phyloP scores from a whole-genome alignment of 2,329 filamentous ascomycete species.

The Cadophora sp. region DNA sequence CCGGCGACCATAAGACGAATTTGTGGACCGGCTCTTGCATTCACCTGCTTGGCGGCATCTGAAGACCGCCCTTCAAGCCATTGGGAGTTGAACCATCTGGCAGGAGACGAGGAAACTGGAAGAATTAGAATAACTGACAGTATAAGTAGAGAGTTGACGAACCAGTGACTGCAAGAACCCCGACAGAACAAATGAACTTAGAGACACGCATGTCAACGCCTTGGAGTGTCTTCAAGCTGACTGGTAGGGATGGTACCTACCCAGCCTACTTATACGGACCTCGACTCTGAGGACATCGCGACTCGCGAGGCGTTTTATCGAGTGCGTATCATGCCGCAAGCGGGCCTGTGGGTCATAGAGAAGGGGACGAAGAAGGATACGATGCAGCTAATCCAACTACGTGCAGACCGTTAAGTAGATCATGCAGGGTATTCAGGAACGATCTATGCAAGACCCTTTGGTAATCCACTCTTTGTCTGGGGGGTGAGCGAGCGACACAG shows the following conservation, averaged over 20 bases:
- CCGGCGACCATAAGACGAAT: constrained; percentile 7
- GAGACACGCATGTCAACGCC: constrained; percentile 12
- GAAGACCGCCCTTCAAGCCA: background rate
- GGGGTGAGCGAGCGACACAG: background rate
- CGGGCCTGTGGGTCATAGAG: constrained; percentile 10
- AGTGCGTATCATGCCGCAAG: constrained; percentile 2
- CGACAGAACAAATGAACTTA: constrained; percentile 12
- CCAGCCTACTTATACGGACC: constrained; percentile 4
- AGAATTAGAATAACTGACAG: background rate
- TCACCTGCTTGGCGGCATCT: background rate
- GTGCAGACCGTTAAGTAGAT: constrained; percentile 5
- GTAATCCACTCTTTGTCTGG: background rate
- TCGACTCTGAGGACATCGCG: background rate
- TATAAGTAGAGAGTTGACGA: background rate
- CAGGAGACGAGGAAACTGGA: background rate
- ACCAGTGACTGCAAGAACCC: constrained; percentile 7
- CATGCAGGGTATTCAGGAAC: constrained; percentile 8
- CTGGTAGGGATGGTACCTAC: background rate
- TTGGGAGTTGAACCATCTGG: background rate
- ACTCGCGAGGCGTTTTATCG: constrained; percentile 9
- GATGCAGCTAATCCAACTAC: constrained; percentile 3
- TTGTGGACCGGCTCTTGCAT: background rate
- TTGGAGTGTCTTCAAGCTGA: background rate
- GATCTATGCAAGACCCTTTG: background rate
- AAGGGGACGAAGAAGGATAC: background rate